phyloP scores from a whole-genome alignment of 1,284 basidiomycete genomes.

The Ceratobasidium papillatum region DNA sequence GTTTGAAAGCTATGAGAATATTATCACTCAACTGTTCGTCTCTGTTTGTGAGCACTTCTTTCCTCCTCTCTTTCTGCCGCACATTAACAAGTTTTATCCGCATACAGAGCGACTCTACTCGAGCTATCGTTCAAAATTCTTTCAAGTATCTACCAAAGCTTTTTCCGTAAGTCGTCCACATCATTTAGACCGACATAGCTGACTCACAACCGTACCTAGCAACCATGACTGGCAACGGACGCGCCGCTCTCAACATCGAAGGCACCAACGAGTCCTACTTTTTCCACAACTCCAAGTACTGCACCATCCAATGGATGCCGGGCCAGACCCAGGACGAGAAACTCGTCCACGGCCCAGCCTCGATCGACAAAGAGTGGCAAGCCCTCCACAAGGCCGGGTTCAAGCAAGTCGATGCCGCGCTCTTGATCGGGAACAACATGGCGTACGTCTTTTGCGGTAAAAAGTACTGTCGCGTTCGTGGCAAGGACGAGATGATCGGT shows the following conservation, averaged over 20 bases:
- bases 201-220: background rate
- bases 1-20: background rate
- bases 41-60: background rate
- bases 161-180: background rate
- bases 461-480: background rate
- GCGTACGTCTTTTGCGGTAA: constrained; percentile 15
- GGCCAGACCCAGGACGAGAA: background rate
- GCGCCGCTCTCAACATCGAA: constrained; percentile 21
- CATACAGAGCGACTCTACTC: background rate
- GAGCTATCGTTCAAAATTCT: background rate
- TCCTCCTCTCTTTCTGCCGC: background rate
- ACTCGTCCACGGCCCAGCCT: background rate
- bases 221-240: constrained; percentile 9
- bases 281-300: constrained; percentile 6
- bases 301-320: background rate
- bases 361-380: background rate
- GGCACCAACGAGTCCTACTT: constrained; percentile 23
- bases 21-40: background rate
- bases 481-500: background rate
- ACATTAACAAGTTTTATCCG: background rate
- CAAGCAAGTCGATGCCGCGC: constrained; percentile 13
- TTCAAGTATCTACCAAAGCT: background rate
- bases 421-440: background rate
- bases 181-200: background rate
- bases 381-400: background rate